Conservation (phyloP, 805 yeast genomes). For the Cyberlindnera saturnus region DNA sequence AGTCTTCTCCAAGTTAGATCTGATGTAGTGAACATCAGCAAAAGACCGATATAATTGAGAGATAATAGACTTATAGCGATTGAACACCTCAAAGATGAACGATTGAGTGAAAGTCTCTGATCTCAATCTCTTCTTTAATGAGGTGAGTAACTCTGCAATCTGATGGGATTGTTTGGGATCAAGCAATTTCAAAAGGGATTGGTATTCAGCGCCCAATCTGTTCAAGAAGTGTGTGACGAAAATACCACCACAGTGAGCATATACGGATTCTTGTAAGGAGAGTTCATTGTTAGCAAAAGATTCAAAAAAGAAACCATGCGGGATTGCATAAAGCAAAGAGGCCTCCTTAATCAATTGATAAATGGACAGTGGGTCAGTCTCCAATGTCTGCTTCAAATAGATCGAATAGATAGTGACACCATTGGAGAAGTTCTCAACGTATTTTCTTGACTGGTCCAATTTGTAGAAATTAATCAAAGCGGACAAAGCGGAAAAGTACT, state of each 20-base stretch:
- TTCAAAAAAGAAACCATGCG: slow-evolving; percentile 74
- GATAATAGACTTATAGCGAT: slow-evolving; percentile 62
- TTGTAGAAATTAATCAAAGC: slow-evolving; percentile 87
- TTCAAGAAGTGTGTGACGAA: slow-evolving; percentile 93
- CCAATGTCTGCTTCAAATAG: slow-evolving; percentile 64
- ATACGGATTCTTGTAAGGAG: slow-evolving; percentile 90
- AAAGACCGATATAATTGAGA: slow-evolving; percentile 84
- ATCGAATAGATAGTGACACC: slow-evolving; percentile 83
- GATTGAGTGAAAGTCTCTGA: slow-evolving; percentile 89
- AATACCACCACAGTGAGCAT: slow-evolving; percentile 89
- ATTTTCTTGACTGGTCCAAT: slow-evolving; percentile 77
- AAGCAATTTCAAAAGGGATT: slow-evolving; percentile 57
- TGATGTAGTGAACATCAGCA: slow-evolving; percentile 84
- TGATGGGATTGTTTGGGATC: slow-evolving; percentile 55
- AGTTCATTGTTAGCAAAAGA: slow-evolving; percentile 68
- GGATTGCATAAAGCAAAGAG: slow-evolving; percentile 84
- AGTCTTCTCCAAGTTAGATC: slow-evolving; percentile 64
- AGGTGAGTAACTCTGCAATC: slow-evolving; percentile 66
- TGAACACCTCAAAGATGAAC: slow-evolving; percentile 72
- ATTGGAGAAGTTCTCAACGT: slow-evolving; percentile 89
- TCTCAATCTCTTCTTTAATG: slow-evolving; percentile 82
- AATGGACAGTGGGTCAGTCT: slow-evolving; percentile 56
- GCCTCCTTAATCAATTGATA: slow-evolving; percentile 93
- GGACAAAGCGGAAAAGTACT: slow-evolving; percentile 80
- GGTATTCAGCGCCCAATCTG: slow-evolving; percentile 87